Conservation (phyloP, 805 yeast species). For the Starmerella stellata region DNA sequence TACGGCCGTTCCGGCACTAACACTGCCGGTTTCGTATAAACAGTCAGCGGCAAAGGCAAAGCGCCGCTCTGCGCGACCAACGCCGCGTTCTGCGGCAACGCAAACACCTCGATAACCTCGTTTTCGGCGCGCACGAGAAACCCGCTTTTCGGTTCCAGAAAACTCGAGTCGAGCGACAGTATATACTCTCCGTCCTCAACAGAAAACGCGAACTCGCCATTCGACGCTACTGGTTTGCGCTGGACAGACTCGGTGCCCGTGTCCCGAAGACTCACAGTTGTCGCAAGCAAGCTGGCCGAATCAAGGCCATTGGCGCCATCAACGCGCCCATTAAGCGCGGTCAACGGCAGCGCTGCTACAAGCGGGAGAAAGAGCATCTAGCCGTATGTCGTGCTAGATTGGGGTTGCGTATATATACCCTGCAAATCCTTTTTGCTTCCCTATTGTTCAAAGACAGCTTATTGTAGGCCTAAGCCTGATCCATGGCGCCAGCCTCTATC, state of each 20-base stretch:
- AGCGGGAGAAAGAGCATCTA: background rate
- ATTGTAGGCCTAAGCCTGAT: constrained; percentile 15
- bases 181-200: constrained; percentile 7
- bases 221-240: constrained; percentile 4
- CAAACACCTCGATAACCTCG: constrained; percentile 17
- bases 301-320: constrained; percentile 1
- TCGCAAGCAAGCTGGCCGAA: constrained; percentile 1
- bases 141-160: constrained; percentile 6
- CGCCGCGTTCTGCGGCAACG: constrained; percentile 19
- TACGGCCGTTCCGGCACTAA: constrained; percentile 16
- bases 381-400: background rate
- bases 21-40: constrained; percentile 11
- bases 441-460: constrained; percentile 17
- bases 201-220: constrained; percentile 13
- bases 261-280: constrained; percentile 8
- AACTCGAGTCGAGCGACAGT: constrained; percentile 12
- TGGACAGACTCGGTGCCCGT: constrained; percentile 1
- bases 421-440: background rate
- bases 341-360: constrained; percentile 2
- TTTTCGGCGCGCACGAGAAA: constrained; percentile 12
- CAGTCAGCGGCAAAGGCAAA: constrained; percentile 20
- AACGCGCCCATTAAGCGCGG: constrained; percentile 4
- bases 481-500: constrained; percentile 17
- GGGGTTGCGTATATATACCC: background rate
- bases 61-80: constrained; percentile 19